Base-by-base conservation (phyloP, 352 stramenopile genomes). In the Globisporangium irregulare region DNA sequence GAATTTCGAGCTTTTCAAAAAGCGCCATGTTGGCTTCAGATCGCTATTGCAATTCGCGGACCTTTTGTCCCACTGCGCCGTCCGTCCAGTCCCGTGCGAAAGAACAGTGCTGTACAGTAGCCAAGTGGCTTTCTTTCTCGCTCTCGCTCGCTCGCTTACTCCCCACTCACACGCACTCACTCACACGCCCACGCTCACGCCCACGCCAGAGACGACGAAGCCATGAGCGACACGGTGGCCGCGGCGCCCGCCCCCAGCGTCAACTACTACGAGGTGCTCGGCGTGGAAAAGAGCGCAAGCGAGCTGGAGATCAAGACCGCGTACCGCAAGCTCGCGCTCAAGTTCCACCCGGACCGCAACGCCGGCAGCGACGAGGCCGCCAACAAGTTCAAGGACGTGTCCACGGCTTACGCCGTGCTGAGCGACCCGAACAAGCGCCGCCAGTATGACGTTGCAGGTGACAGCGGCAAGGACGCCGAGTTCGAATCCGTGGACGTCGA, bases 311-410 rank as follows among this genome's bases (percentile, higher is more conserved):
- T 97, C 76, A 96, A 96, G 74, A 82, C 75, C 22, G 84, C 89
- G 29, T 97, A 97, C 81, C 84, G 86, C 61, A 96, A 96, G 76
- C 76, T 96, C 51, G 89, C 88, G 66, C 86, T 96, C 71, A 95
- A 97, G 75, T 93, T 92, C 70, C 91, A 97, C 67, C 91, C 91
- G 22, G 91, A 97, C 71, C 87, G 89, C 67, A 95, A 97, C 59
- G 83, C 82, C 25, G 89, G 89, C 68, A 90, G 82, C 24, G 74
- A 76, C 50, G 88, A 93, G 24, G 88, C 88, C 8, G 82, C 80
- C 27, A 86, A 96, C 59, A 84, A 92, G 70, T 96, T 96, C 72
- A 96, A 96, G 70, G 76, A 86, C 59, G 86, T 93, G 24, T 91
- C 84, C 48, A 90, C 85, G 34, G 88, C 88, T n/a, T 96, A 96